These are phyloP conservation scores for Fusarium nurragi DNA, from an alignment of 2,329 filamentous ascomycete species.

Conservation along the genomic window DNA sequence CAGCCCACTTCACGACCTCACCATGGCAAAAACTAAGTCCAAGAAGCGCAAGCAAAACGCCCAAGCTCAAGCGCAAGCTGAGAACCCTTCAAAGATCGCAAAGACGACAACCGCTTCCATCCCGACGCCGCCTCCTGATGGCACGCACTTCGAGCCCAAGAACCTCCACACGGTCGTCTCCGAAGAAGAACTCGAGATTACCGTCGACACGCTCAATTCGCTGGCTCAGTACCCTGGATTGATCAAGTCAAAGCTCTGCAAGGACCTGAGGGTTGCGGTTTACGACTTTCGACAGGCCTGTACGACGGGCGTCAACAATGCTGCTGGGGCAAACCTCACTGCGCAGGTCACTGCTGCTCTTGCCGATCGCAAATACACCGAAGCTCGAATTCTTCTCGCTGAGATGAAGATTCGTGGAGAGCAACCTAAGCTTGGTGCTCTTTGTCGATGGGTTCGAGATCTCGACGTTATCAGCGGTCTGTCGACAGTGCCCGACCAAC, in stretches of 20 bases:
- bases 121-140: conserved; percentile 51
- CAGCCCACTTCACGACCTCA: conserved; percentile 2
- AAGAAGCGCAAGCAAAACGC: conserved; percentile 56
- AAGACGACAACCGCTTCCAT: conserved; percentile 47
- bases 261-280: conserved; percentile 71
- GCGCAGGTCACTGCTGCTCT: conserved; percentile 73
- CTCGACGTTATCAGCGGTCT: conserved; percentile 74
- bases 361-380: conserved; percentile 70
- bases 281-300: conserved; percentile 76
- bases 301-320: conserved; percentile 72
- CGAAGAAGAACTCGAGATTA: conserved; percentile 72
- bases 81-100: conserved; percentile 50
- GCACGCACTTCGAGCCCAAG: conserved; percentile 56
- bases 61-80: conserved; percentile 47
- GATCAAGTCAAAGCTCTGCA: conserved; percentile 75
- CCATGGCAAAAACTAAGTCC: conserved; percentile 57
- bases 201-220: conserved; percentile 69
- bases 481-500: conserved; percentile 62
- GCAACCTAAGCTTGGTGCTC: conserved; percentile 71
- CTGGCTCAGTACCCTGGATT: conserved; percentile 67
- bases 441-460: conserved; percentile 78
- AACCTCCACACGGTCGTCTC: conserved; percentile 65
- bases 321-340: conserved; percentile 69
- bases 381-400: conserved; percentile 71
- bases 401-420: conserved; percentile 76